Conservation (phyloP, 805 yeast genomes). For the Saccharomycopsis malanga region DNA sequence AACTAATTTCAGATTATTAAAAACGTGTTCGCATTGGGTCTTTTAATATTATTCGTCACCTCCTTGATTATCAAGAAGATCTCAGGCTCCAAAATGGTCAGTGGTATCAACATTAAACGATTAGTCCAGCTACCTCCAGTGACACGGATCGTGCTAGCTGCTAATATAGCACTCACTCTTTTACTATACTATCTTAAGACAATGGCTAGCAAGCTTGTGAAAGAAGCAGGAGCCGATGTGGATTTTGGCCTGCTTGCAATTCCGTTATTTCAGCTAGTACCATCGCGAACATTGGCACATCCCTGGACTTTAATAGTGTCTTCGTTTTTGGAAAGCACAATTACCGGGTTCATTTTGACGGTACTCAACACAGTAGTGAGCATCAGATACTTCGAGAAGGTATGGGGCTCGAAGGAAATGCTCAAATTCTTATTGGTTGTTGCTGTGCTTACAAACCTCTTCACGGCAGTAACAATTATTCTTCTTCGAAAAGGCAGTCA, state of each 20-base stretch:
- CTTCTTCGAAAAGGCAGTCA: conserved; percentile 13
- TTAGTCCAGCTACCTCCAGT: conserved; percentile 14
- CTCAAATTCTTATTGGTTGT: conserved; percentile 40
- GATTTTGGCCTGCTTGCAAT: conserved; percentile 39
- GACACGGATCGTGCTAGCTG: conserved; percentile 6
- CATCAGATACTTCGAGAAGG: conserved; percentile 57
- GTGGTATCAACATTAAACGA: neutral
- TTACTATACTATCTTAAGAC: conserved; percentile 5
- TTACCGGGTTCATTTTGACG: conserved; percentile 41
- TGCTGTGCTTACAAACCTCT: conserved; percentile 49
- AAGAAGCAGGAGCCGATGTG: conserved; percentile 21
- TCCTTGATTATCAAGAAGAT: conserved; percentile 1
- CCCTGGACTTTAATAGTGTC: conserved; percentile 64
- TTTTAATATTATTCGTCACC: conserved; percentile 1
- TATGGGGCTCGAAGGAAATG: conserved; percentile 55
- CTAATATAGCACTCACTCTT: conserved; percentile 3
- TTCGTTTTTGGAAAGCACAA: conserved; percentile 54
- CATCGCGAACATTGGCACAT: conserved; percentile 43
- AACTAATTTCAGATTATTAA: too few species aligned
- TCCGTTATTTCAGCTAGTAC: conserved; percentile 59
- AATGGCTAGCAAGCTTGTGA: neutral
- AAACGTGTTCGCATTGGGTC: conserved; percentile 9
- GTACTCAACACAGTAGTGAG: conserved; percentile 45
- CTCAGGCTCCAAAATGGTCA: neutral
- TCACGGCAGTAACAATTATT: conserved; percentile 31